Evolutionary conservation across 257 asterid genomes (phyloP).

Genomic region (Plantago ovata): DNA sequence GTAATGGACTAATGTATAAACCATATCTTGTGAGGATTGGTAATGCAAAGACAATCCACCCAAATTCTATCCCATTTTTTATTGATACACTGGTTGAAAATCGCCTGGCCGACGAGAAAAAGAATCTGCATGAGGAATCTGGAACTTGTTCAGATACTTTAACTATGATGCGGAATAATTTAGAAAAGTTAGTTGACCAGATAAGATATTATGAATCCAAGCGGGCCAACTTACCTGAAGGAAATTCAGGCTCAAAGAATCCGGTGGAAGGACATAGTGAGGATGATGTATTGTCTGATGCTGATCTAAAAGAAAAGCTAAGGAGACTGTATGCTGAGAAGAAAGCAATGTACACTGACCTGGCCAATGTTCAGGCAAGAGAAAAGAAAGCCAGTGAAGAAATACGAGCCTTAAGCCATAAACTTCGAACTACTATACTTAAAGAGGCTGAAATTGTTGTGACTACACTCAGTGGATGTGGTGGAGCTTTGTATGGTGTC

Average conservation of each 20-base stretch:
- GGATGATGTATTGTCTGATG: constrained; percentile 55
- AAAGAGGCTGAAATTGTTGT: constrained; percentile 97
- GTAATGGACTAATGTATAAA: constrained; percentile 65
- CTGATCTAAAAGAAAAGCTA: constrained; percentile 70
- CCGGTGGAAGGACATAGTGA: constrained; percentile 44
- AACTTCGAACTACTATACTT: constrained; percentile 68
- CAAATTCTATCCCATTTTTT: constrained; percentile 82
- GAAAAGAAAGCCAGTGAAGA: constrained; percentile 83
- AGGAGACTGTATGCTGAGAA: constrained; percentile 65
- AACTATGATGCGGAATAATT: constrained; percentile 52
- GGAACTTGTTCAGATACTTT: constrained; percentile 42
- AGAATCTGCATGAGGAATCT: constrained; percentile 37
- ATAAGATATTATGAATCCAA: constrained; percentile 76
- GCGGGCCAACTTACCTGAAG: constrained; percentile 68
- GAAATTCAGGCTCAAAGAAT: constrained; percentile 39
- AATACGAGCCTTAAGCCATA: constrained; percentile 74
- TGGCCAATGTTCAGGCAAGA: constrained; percentile 67
- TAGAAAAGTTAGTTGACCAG: constrained; percentile 79
- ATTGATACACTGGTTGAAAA: constrained; percentile 90
- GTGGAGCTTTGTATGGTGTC: constrained; percentile 91
- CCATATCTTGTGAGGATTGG: constrained; percentile 98
- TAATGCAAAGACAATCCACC: constrained; percentile 82
- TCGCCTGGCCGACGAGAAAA: constrained; percentile 61
- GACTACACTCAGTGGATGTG: constrained; percentile 96
- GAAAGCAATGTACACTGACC: constrained; percentile 62